Evolutionary conservation across 768 basidiomycete genomes (phyloP), one percentile per base, ranked within the genome.

Genomic region (Amanita molliuscula): DNA sequence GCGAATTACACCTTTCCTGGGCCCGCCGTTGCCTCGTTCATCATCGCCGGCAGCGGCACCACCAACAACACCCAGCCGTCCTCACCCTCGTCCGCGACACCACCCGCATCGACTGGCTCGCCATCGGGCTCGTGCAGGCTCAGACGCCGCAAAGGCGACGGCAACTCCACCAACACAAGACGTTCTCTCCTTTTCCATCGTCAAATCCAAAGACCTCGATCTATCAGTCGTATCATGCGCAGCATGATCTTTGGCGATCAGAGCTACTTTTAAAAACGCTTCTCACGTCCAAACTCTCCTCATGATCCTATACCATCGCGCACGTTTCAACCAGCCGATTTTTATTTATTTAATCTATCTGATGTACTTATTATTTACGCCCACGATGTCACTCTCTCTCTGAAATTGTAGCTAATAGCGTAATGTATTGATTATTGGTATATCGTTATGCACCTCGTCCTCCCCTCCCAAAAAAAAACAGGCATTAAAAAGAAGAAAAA

Each of bases 1-100:
- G 58, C 57, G 13, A 31, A 53, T 2, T 73, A 79, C 58, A 43
- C 52, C 15, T 80, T 78, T 60, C 78, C 79, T 3, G 79, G 79
- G 0, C 79, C 78, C 18, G 51, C 65, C 5, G 58, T 79, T 20
- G 76, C 76, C 4, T 52, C 67, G 16, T 69, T 78, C 47, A 62
- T 71, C 44, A 29, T 48, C 16, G 61, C 57, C 13, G 49, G 31
- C 20, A 26, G 47, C 13, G n/a, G 20, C 20, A 34, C 44, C 23
- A 15, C 28, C 6, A 35, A 11, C 21, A 16, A 7, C 23, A 29
- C 26, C 18, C n/a, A 20, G 16, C 3, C 15, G 1, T 40, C 47
- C 20, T 25, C 36, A 15, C n/a, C 44, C 18, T 3, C 44, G 6
- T 34, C 44, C 31, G 7, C 29, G 10, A 11, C 28, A 11, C n/a